Conservation (phyloP, 305 asterid genomes). For the Fraxinus platypoda region DNA sequence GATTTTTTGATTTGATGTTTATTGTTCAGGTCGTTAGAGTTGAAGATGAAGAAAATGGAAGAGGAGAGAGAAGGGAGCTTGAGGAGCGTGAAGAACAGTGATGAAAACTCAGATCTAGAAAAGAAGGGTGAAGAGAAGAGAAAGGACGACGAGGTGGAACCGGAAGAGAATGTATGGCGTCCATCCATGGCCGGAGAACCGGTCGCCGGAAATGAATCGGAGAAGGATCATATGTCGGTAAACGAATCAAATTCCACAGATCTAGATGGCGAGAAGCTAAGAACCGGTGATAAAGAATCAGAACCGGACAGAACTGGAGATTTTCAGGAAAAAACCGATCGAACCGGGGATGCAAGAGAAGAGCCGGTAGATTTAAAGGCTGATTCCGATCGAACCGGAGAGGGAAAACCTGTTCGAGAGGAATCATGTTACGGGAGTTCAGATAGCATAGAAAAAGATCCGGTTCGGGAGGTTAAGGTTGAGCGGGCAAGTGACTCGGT, state of each 20-base stretch:
- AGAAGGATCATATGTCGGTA: conserved; percentile 48
- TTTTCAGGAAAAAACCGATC: neutral
- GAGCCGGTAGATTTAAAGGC: conserved; percentile 31
- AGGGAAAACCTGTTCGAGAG: conserved; percentile 33
- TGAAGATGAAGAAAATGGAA: conserved; percentile 56
- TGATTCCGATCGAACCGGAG: conserved; percentile 29
- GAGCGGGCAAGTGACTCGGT: conserved; percentile 47
- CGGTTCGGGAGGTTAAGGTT: conserved; percentile 30
- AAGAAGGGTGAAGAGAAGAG: conserved; percentile 34
- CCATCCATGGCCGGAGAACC: conserved; percentile 36
- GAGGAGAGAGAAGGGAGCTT: conserved; percentile 49
- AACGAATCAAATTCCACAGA: conserved; percentile 69
- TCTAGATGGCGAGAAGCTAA: conserved; percentile 43
- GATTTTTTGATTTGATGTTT: conserved; percentile 25
- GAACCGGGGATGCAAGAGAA: conserved; percentile 35
- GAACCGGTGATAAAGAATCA: conserved; percentile 37
- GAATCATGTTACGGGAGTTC: conserved; percentile 73
- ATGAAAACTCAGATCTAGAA: conserved; percentile 45
- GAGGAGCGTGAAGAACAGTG: conserved; percentile 40
- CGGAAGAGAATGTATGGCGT: conserved; percentile 28
- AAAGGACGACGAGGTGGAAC: conserved; percentile 11
- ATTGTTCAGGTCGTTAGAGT: conserved; percentile 60
- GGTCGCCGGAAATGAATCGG: conserved; percentile 34
- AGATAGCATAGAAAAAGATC: conserved; percentile 40
- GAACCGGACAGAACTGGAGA: conserved; percentile 40